Evolutionary conservation across 345 rosid genomes (phyloP).

Genomic region (Mercurialis annua): DNA sequence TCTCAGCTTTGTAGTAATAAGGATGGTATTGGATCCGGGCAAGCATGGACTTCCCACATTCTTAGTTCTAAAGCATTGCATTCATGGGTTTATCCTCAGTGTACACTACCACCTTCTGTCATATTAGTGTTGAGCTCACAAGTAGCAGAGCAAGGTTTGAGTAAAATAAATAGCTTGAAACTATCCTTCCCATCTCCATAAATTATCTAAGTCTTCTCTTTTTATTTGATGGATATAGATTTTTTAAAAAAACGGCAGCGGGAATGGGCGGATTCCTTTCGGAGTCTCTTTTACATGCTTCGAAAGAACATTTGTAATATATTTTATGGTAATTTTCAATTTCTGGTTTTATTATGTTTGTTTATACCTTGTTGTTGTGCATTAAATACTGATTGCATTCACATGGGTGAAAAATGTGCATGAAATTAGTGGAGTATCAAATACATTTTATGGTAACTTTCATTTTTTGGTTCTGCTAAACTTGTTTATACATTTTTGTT

Average conservation of each 20-base stretch:
- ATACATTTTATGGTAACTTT: too few species aligned
- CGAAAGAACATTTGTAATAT: slow-evolving; percentile 65
- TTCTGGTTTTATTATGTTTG: neutral
- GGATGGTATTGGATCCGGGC: slow-evolving; percentile 32
- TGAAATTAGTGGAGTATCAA: neutral
- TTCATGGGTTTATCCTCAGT: slow-evolving; percentile 95
- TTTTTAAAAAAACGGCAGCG: slow-evolving; percentile 62
- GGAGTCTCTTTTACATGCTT: slow-evolving; percentile 76
- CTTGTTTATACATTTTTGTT: too few species aligned
- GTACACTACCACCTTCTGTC: slow-evolving; percentile 68
- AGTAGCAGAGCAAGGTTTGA: slow-evolving; percentile 66
- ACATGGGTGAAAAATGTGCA: neutral
- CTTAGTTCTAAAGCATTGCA: slow-evolving; percentile 51
- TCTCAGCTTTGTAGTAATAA: slow-evolving; percentile 31
- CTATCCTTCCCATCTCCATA: slow-evolving; percentile 4
- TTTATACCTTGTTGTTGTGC: slow-evolving; percentile 7
- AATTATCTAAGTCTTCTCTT: slow-evolving; percentile 20
- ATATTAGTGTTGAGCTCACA: slow-evolving; percentile 56
- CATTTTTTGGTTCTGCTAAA: too few species aligned
- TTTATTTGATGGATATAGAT: slow-evolving; percentile 50
- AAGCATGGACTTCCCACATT: slow-evolving; percentile 37
- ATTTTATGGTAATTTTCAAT: slow-evolving; percentile 71
- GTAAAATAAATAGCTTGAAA: slow-evolving; percentile 2
- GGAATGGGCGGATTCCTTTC: slow-evolving; percentile 92
- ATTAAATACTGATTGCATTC: slow-evolving; percentile 4